Evolutionary conservation across 805 yeast species (phyloP), one percentile per base, ranked within the genome.

Genomic region (Candida succiphila): DNA sequence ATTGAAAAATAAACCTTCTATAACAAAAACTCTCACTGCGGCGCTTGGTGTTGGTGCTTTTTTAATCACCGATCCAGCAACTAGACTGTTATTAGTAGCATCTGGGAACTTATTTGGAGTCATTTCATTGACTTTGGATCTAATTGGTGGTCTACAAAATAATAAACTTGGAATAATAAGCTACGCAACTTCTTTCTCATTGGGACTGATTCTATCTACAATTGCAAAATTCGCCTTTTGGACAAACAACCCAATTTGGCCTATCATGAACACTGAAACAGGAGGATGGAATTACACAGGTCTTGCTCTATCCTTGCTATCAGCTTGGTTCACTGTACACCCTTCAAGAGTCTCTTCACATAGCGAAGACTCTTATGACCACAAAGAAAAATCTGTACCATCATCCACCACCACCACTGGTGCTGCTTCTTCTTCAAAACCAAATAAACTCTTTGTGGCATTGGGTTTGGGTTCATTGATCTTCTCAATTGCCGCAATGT

Each of bases 221-320:
- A 71, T 84, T 21, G 64, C 84, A 15, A 92, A 92, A 51, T 81
- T 71, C 59, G 72, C 79, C 8, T 72, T 68, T 46, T 81, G 72
- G 58, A 75, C 97, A 3, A 88, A 88, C 51, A 92, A 92, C 52
- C 98, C 98, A 25, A 64, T 87, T 31, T 92, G 98, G 98, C 94
- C 97, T 20, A 81, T 88, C 32, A 78, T 92, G 88, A 78, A 87
- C 52, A 67, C 66, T 14, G 70, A 64, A 10, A 87, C 84, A 45
- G 96, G 96, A 15, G 98, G 98, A 12, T 74, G 75, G 66, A 89
- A 89, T 56, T 65, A 64, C 33, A 58, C 74, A 21, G 94, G 92
- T 27, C 54, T 86, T 3, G 55, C 64, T 4, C 38, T 81, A 32
- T 95, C 94, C 17, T 45, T 78, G 4, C 41, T 69, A 8, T 68